phyloP scores from a whole-genome alignment of 805 yeast species.

The Wickerhamomyces queroliae region DNA sequence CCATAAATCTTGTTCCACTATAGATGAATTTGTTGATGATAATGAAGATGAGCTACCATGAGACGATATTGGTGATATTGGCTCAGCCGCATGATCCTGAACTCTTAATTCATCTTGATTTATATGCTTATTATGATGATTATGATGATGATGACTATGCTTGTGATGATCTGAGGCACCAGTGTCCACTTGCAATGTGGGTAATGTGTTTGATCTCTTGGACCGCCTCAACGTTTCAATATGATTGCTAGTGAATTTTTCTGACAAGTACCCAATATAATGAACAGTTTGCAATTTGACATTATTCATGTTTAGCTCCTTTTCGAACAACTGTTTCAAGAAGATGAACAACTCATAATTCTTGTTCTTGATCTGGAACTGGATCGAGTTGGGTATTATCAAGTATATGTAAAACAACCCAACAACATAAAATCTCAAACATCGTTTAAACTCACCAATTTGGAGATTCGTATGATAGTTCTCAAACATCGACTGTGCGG shows the following conservation, averaged over 20 bases:
- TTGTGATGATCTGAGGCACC: background rate
- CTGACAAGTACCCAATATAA: slow-evolving; percentile 25
- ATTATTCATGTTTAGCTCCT: slow-evolving; percentile 33
- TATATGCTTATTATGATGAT: slow-evolving; percentile 1
- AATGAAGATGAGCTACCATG: slow-evolving; percentile 1
- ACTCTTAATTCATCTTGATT: slow-evolving; percentile 3
- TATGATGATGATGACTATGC: background rate
- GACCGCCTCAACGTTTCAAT: slow-evolving; percentile 3
- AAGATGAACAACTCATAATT: slow-evolving; percentile 31
- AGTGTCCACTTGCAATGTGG: slow-evolving; percentile 9
- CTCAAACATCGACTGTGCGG: slow-evolving; percentile 29
- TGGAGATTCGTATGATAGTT: slow-evolving; percentile 20
- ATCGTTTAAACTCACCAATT: slow-evolving; percentile 18
- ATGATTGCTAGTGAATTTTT: slow-evolving; percentile 7
- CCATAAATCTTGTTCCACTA: slow-evolving; percentile 27
- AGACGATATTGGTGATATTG: slow-evolving; percentile 2
- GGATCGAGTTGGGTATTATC: slow-evolving; percentile 33
- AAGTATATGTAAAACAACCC: slow-evolving; percentile 32
- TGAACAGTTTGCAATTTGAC: slow-evolving; percentile 30
- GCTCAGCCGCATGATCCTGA: slow-evolving; percentile 1
- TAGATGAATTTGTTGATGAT: slow-evolving; percentile 10
- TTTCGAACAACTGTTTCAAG: slow-evolving; percentile 28
- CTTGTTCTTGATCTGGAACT: slow-evolving; percentile 34
- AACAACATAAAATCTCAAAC: slow-evolving; percentile 27
- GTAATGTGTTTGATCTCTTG: slow-evolving; percentile 29